Base-by-base conservation (phyloP, 768 basidiomycete genomes). In the Xerocomellus dryophilus region DNA sequence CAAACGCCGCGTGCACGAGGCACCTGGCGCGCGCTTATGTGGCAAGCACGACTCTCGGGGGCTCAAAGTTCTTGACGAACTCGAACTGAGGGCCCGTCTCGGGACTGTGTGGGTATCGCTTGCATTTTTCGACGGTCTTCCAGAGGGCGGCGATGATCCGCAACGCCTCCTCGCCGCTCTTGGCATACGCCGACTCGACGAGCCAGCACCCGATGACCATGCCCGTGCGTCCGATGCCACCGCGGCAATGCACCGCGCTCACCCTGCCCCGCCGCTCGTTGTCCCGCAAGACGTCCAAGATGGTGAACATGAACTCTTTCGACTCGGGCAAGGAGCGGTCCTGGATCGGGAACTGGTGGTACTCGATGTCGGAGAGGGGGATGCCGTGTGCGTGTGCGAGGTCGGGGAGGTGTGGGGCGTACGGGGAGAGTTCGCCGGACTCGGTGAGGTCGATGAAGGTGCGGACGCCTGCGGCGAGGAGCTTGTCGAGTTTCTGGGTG, bases 401-500 rank as follows among this genome's bases (percentile, higher is more conserved):
- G 39, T 69, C 62, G 44, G 73, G 68, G 57, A 91, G 81, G 64
- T 76, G 75, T 29, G 77, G 74, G 17, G 74, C 73, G 68, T 90
- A 91, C 0, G 88, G 82, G 20, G 78, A 74, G 43, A 91, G 81
- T 70, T 91, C 88, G 40, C 85, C 84, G n/a, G 74, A 74, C 62
- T 91, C 88, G n/a, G 88, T 91, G 63, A 91, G 81, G 73, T 91
- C 89, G 67, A 90, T 84, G 69, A 90, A 90, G 5, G 88, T 89
- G 55, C 86, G 84, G 8, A 89, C 84, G 43, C 88, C 88, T 1
- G 86, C 81, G 10, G 72, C 72, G 23, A 91, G 81, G 47, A 91
- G 77, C 0, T 82, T 81, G 72, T 89, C 87, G 57, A 91, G 79
- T 63, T 91, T 90, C 57, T 86, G 85, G 50, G 76, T 77, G 56